phyloP scores from a whole-genome alignment of 192 early-diverging fungal genomes.

The Piromyces finnis region DNA sequence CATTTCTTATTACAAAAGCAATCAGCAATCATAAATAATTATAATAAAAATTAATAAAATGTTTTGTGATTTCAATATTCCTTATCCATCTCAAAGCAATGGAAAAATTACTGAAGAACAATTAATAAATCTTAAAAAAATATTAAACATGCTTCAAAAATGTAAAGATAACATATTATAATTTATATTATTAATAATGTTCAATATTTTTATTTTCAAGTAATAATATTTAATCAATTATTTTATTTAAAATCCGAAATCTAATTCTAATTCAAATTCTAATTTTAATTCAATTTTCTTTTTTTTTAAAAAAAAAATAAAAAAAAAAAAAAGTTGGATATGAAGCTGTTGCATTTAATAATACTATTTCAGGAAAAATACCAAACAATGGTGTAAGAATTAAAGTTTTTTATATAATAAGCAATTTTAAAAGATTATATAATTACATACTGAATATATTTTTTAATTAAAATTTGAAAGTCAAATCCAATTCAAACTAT shows the following conservation, averaged over 20 bases:
- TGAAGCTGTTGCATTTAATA: not conserved
- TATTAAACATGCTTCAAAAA: not conserved
- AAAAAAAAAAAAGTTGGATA: not conserved
- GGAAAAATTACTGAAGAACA: not conserved
- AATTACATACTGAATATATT: too few relatives aligned
- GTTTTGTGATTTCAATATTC: not conserved
- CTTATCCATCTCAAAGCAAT: not conserved
- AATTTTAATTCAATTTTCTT: too few relatives aligned
- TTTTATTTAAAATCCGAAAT: too few relatives aligned
- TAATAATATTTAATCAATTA: too few relatives aligned
- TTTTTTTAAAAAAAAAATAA: too few relatives aligned
- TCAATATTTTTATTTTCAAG: too few relatives aligned
- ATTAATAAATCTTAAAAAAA: not conserved
- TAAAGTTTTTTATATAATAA: not conserved
- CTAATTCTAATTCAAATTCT: too few relatives aligned
- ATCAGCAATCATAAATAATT: too few relatives aligned
- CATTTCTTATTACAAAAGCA: too few relatives aligned
- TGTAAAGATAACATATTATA: not conserved
- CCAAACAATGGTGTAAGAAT: not conserved
- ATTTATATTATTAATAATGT: too few relatives aligned
- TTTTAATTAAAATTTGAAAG: not conserved
- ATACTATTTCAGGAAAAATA: not conserved
- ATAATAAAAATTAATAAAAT: not conserved
- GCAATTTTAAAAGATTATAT: not conserved
- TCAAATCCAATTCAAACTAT: not conserved